Conservation (phyloP, 2,329 filamentous ascomycete species). For the Claviceps digitariae region DNA sequence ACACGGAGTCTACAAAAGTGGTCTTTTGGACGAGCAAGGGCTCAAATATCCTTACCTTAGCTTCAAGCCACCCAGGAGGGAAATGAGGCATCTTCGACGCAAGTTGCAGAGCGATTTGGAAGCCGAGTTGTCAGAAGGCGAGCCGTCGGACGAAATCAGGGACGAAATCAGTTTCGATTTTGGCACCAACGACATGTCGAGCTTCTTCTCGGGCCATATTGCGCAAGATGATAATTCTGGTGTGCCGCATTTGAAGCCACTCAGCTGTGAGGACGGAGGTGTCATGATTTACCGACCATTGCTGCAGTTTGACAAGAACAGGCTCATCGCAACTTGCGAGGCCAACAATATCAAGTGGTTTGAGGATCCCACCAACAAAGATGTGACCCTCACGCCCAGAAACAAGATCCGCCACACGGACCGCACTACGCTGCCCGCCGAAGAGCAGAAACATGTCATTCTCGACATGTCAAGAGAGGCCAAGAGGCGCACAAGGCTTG, state of each 20-base stretch:
- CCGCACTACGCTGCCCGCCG: constrained; percentile 48
- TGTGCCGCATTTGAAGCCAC: constrained; percentile 20
- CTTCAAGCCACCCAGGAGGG: constrained; percentile 18
- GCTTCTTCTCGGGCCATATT: constrained; percentile 15
- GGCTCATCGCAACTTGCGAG: constrained; percentile 62
- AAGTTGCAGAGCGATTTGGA: constrained; percentile 16
- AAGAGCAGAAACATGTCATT: constrained; percentile 53
- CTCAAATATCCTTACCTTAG: constrained; percentile 22
- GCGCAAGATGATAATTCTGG: constrained; percentile 8
- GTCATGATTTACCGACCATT: constrained; percentile 56
- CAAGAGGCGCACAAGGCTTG: constrained; percentile 25
- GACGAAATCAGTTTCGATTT: constrained; percentile 7
- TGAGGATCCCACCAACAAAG: constrained; percentile 72
- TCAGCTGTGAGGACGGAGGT: constrained; percentile 48
- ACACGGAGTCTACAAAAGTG: constrained; percentile 57
- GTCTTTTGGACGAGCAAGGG: constrained; percentile 35
- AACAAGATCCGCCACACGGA: constrained; percentile 66
- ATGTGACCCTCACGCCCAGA: constrained; percentile 61
- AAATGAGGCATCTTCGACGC: constrained; percentile 16
- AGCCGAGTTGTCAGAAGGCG: constrained; percentile 11
- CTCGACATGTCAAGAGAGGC: constrained; percentile 44
- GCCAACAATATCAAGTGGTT: constrained; percentile 59
- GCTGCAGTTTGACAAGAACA: constrained; percentile 55
- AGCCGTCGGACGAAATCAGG: constrained; percentile 9
- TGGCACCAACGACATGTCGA: constrained; percentile 11